A percentile compares a stretch with the other conserved stretches of the same genome.
Evolutionary conservation across 1,139 yeast species (phyloP).

Genomic region (Kodamaea anthophila): DNA sequence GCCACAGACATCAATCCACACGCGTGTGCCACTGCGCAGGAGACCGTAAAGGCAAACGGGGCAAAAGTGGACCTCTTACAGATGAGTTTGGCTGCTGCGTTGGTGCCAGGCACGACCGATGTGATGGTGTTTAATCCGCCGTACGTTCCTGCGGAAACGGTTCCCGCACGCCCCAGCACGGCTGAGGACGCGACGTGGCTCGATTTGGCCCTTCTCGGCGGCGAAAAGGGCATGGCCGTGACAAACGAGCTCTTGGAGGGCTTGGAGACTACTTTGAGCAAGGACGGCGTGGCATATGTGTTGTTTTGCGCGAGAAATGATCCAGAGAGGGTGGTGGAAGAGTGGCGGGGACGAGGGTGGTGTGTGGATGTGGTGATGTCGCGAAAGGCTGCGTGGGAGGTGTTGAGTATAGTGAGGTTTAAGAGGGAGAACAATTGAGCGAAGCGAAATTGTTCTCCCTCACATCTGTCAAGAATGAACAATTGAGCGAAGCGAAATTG

Average conservation of each 20-base stretch:
- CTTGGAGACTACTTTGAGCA: constrained; percentile 43
- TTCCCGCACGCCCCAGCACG: constrained; percentile 48
- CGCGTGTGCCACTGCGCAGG: constrained; percentile 54
- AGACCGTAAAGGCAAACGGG: constrained; percentile 26
- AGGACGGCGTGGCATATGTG: constrained; percentile 71
- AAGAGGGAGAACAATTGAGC: constrained; percentile 2
- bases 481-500: too few species aligned
- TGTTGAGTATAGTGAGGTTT: constrained; percentile 65
- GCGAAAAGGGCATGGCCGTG: constrained; percentile 81
- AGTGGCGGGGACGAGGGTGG: constrained; percentile 55
- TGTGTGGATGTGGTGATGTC: constrained; percentile 41
- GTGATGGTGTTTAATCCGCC: constrained; percentile 88
- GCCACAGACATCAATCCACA: constrained; percentile 78
- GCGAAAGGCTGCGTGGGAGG: constrained; percentile 95
- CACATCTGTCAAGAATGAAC: too few species aligned
- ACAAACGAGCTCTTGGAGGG: constrained; percentile 57
- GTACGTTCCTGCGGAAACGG: constrained; percentile 79
- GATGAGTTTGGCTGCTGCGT: constrained; percentile 47
- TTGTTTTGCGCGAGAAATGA: constrained; percentile 81
- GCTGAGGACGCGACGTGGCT: constrained; percentile 60
- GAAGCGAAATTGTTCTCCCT: not conserved
- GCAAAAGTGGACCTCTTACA: constrained; percentile 44
- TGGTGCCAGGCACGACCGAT: constrained; percentile 50
- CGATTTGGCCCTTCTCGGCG: constrained; percentile 86
- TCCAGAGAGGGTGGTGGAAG: constrained; percentile 52